These are phyloP conservation scores for Paramecium primaurelia DNA, from an alignment of 73 alveolate species.

Conservation along the genomic window DNA sequence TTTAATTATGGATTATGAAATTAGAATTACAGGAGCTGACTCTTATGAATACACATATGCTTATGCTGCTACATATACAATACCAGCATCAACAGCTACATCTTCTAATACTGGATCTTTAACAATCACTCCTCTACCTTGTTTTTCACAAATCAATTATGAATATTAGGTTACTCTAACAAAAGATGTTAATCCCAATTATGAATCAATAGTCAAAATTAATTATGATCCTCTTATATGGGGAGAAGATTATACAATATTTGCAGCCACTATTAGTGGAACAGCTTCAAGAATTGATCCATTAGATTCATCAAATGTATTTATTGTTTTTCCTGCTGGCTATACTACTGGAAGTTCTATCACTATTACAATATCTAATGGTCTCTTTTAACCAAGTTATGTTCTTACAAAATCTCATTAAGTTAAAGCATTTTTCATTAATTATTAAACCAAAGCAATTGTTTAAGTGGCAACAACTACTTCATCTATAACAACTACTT, in stretches of 20 bases:
- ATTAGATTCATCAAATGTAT: neutral
- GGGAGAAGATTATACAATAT: conserved; percentile 8
- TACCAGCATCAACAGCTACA: neutral
- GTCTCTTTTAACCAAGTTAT: neutral
- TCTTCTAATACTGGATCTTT: neutral
- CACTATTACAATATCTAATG: neutral
- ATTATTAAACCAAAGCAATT: neutral
- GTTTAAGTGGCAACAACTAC: neutral
- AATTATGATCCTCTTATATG: neutral
- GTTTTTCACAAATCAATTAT: neutral
- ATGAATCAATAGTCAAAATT: neutral
- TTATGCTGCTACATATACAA: neutral
- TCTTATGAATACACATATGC: neutral
- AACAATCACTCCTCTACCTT: neutral
- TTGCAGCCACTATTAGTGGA: neutral
- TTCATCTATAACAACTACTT: neutral
- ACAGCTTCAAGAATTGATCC: neutral
- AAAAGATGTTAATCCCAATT: neutral
- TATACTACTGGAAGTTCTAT: neutral
- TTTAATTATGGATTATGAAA: neutral
- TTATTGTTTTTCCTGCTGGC: neutral
- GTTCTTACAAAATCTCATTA: neutral
- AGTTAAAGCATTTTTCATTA: neutral
- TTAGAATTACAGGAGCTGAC: neutral
- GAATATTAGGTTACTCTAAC: neutral